phyloP scores from a whole-genome alignment of 495 filamentous ascomycete species.

The Neurospora sp. region DNA sequence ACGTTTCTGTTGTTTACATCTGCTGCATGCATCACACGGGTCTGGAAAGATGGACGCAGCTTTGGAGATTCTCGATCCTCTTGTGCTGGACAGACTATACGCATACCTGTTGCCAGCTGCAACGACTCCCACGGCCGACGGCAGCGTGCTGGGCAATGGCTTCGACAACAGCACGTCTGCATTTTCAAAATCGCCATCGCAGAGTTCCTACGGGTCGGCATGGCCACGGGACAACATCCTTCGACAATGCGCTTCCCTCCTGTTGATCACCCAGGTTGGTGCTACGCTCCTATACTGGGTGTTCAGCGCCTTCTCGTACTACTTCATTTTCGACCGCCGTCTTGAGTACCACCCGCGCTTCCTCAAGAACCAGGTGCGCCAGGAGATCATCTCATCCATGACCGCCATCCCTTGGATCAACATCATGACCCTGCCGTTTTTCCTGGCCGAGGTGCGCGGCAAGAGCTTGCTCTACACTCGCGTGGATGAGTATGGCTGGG shows the following conservation, averaged over 20 bases:
- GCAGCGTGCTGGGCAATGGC: background rate
- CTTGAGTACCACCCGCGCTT: conserved; percentile 15
- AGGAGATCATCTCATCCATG: conserved; percentile 14
- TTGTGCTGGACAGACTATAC: conserved; percentile 14
- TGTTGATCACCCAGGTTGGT: conserved; percentile 13
- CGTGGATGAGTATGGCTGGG: conserved; percentile 11
- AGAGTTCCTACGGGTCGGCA: conserved; percentile 1
- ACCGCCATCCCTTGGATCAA: conserved; percentile 13
- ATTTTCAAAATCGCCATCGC: conserved; percentile 1
- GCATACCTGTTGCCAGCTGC: conserved; percentile 10
- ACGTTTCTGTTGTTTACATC: background rate
- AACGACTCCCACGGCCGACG: conserved; percentile 1
- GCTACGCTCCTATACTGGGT: conserved; percentile 11
- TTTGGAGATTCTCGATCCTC: conserved; percentile 11
- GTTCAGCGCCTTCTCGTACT: conserved; percentile 15
- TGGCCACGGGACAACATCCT: conserved; percentile 15
- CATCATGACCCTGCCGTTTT: conserved; percentile 12
- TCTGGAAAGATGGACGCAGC: conserved; percentile 8
- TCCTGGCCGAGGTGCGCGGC: conserved; percentile 16
- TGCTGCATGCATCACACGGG: background rate
- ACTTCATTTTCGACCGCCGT: conserved; percentile 14
- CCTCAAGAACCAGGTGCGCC: conserved; percentile 15
- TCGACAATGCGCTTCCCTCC: conserved; percentile 11
- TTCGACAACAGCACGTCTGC: background rate
- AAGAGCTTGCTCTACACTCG: conserved; percentile 11